Conservation (phyloP, 257 asterid species). For the Primulina eburnea region DNA sequence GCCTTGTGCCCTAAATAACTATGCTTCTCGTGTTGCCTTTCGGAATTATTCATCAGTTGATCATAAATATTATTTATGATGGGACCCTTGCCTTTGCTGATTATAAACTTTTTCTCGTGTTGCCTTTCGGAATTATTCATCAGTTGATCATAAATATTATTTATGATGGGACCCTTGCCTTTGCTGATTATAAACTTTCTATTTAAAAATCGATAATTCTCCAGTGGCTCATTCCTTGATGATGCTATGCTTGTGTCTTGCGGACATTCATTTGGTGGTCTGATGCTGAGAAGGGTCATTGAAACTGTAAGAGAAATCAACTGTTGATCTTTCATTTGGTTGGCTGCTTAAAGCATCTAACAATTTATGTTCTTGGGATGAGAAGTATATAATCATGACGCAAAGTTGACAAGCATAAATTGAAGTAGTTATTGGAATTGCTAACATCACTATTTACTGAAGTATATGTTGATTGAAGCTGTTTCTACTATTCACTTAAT, state of each 20-base stretch:
- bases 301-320: conserved; percentile 60
- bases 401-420: conserved; percentile 19
- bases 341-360: conserved; percentile 16
- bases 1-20: too few species aligned
- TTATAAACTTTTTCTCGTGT: conserved; percentile 10
- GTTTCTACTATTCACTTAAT: too few species aligned
- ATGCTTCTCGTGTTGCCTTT: too few species aligned
- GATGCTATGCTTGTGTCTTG: conserved; percentile 93
- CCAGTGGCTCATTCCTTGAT: conserved; percentile 90
- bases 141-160: conserved; percentile 23
- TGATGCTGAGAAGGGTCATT: conserved; percentile 75
- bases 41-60: too few species aligned
- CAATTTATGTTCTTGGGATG: conserved; percentile 10
- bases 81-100: too few species aligned
- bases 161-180: background rate
- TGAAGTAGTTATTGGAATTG: conserved; percentile 5
- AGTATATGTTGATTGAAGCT: background rate
- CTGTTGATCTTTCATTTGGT: conserved; percentile 16
- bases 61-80: too few species aligned
- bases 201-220: conserved; percentile 35
- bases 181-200: conserved; percentile 2
- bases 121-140: conserved; percentile 10
- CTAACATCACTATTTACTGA: background rate
- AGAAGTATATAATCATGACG: conserved; percentile 9
- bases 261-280: conserved; percentile 99